Evolutionary conservation across 2,329 filamentous ascomycete genomes (phyloP).

Genomic region (Hypoxylon sp.): DNA sequence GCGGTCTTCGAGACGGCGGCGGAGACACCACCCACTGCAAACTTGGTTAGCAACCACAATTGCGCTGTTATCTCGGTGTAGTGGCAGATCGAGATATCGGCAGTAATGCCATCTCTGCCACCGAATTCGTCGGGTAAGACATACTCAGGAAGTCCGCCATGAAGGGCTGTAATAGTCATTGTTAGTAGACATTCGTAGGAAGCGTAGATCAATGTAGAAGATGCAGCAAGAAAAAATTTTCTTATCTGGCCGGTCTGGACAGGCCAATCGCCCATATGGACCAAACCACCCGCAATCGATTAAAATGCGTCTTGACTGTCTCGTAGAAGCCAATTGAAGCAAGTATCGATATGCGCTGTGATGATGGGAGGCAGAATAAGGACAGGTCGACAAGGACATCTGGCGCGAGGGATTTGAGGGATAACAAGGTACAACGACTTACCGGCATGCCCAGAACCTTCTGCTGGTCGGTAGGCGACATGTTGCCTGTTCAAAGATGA

Average conservation of each 20-base stretch:
- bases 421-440: constrained; percentile 32
- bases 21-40: constrained; percentile 97
- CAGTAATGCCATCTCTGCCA: constrained; percentile 9
- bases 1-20: constrained; percentile 99
- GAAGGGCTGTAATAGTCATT: constrained; percentile 73
- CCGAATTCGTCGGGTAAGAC: constrained; percentile 54
- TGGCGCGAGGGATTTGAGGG: constrained; percentile 33
- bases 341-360: constrained; percentile 29
- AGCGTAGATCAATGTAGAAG: background rate
- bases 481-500: constrained; percentile 59
- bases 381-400: constrained; percentile 12
- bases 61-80: constrained; percentile 4
- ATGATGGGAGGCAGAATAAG: constrained; percentile 32
- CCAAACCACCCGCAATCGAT: constrained; percentile 16
- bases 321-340: constrained; percentile 35
- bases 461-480: constrained; percentile 62
- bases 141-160: constrained; percentile 98
- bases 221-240: constrained; percentile 26
- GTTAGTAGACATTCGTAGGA: constrained; percentile 46
- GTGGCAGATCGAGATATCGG: constrained; percentile 11
- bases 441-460: constrained; percentile 74
- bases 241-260: constrained; percentile 12
- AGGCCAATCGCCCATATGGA: constrained; percentile 13
- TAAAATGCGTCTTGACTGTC: constrained; percentile 9
- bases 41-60: constrained; percentile 33